Evolutionary conservation across 2,329 filamentous ascomycete genomes (phyloP), one percentile per base, ranked within the genome.

Genomic region (Penicillium hesseltinei): DNA sequence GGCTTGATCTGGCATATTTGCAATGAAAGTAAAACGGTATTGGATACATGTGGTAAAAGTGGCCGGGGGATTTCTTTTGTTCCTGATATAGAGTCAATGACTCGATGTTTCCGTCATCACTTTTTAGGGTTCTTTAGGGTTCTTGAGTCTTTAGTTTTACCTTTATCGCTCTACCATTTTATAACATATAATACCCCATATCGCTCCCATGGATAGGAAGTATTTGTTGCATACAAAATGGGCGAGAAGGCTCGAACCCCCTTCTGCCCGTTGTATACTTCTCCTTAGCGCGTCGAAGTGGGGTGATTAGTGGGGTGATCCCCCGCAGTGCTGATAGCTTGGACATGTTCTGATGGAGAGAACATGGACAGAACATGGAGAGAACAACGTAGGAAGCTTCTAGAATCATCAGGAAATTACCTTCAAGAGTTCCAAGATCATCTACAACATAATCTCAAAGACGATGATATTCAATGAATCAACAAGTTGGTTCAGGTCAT

Each of bases 401-500:
- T 2, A 44, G 17, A 44, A 44, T 29, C 0, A 29, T 29, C 3
- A 4, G 9, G 5, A 1, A 29, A 19, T 11, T 27, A 10, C 5
- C 6, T 27, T 27, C 9, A n/a, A 29, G 5, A 11, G 4, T n/a
- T 11, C 15, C 5, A 15, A n/a, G n/a, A 15, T 11, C 15, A 6
- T 9, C 9, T 5, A 23, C 4, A 23, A 23, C 23, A 23, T 23
- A 6, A 43, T 23, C 23, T 27, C 2, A 27, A 19, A 38, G 4
- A 1, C 5, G 9, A 21, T 23, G 19, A 23, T 25, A 17, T 25
- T 2, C 10, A 23, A 23, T 23, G 23, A 23, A 23, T 23, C 23
- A 25, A 42, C 9, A 9, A 21, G 10, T 7, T 44, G 23, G n/a
- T 36, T 42, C 15, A 38, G 51, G 61, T 65, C 57, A 64, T 65